Conservation (phyloP, 2,329 filamentous ascomycete species). For the Fulvia fulva region DNA sequence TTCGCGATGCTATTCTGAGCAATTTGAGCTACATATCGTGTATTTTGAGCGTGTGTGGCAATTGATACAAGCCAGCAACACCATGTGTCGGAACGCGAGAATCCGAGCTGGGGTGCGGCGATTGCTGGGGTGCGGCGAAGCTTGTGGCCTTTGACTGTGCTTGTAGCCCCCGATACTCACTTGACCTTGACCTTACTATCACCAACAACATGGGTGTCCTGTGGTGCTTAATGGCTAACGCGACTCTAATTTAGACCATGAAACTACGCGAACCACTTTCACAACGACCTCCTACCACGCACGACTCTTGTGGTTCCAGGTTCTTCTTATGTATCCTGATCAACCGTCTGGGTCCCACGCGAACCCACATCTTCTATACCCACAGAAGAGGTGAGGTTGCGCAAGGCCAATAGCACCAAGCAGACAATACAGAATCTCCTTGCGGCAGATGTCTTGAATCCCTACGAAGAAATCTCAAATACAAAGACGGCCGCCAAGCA, state of each 20-base stretch:
- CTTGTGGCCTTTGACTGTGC: not conserved
- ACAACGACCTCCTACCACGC: conserved; percentile 8
- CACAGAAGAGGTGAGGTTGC: conserved; percentile 15
- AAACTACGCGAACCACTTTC: conserved; percentile 20
- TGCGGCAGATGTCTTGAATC: conserved; percentile 15
- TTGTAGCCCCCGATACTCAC: conserved; percentile 5
- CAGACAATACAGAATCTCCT: conserved; percentile 20
- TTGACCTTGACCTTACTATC: not conserved
- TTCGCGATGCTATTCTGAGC: too few species aligned
- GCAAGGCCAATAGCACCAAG: conserved; percentile 12
- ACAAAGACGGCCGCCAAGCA: conserved; percentile 4
- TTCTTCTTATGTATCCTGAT: conserved; percentile 14
- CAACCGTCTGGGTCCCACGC: conserved; percentile 12
- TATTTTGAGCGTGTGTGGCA: too few species aligned
- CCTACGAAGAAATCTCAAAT: not conserved
- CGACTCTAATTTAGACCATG: conserved; percentile 23
- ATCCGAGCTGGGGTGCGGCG: too few species aligned
- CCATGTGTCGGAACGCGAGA: too few species aligned
- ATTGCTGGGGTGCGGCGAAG: too few species aligned
- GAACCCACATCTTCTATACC: conserved; percentile 6
- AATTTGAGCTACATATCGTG: too few species aligned
- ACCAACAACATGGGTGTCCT: not conserved
- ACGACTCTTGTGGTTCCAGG: conserved; percentile 11
- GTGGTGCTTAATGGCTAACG: conserved; percentile 12
- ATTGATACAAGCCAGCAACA: not conserved